Percentiles rank a stretch among this genome's conserved stretches.
Evolutionary conservation across 768 basidiomycete species (phyloP).

Genomic region (Termitomyces sp.): DNA sequence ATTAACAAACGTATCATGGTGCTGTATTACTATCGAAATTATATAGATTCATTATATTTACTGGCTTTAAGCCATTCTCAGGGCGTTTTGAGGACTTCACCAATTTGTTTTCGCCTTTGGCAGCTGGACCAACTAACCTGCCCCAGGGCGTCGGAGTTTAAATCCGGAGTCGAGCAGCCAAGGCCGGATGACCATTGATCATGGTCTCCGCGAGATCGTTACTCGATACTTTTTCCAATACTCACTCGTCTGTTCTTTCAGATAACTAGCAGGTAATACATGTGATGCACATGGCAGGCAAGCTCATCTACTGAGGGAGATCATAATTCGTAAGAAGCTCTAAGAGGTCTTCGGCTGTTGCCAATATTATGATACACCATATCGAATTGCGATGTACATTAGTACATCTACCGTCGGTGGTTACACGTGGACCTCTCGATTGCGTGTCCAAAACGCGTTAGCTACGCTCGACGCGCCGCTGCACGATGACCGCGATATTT

Average conservation of each 20-base stretch:
- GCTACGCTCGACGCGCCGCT: neutral
- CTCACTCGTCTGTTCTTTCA: slow-evolving; percentile 21
- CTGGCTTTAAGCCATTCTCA: too few species aligned
- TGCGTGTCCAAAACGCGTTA: neutral
- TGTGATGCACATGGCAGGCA: slow-evolving; percentile 29
- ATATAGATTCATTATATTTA: too few species aligned
- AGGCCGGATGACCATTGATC: neutral
- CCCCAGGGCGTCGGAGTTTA: too few species aligned
- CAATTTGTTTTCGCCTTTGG: too few species aligned
- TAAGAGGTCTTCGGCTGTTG: neutral
- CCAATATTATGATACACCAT: neutral
- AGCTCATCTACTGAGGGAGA: slow-evolving; percentile 30
- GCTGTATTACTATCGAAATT: too few species aligned
- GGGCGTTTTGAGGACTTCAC: too few species aligned
- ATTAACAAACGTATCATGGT: too few species aligned
- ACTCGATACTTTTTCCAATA: neutral
- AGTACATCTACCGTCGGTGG: neutral
- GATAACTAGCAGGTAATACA: slow-evolving; percentile 47
- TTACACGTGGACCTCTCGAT: neutral
- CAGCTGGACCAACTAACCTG: too few species aligned
- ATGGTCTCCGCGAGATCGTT: neutral
- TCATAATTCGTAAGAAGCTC: neutral
- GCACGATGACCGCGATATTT: neutral
- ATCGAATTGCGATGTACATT: neutral
- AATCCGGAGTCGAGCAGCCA: neutral